Conservation (phyloP, 352 stramenopile genomes). For the Blastocystis hominis region DNA sequence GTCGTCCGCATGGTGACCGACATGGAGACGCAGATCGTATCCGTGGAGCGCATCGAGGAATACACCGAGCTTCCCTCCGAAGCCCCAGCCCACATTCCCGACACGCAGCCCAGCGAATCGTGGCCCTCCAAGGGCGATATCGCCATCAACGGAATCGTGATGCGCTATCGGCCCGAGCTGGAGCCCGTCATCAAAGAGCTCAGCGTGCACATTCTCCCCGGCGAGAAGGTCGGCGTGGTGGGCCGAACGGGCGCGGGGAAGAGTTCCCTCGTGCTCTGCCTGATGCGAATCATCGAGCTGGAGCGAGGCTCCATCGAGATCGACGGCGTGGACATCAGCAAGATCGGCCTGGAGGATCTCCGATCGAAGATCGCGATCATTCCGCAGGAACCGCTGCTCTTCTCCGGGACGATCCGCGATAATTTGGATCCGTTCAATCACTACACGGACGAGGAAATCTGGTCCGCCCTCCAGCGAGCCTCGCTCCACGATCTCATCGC, state of each 20-base stretch:
- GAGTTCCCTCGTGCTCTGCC: conserved; percentile 43
- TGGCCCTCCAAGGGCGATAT: conserved; percentile 63
- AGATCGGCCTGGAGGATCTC: not conserved
- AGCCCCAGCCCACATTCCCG: conserved; percentile 62
- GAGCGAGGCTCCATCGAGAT: not conserved
- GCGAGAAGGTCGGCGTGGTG: conserved; percentile 60
- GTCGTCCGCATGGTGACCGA: conserved; percentile 82
- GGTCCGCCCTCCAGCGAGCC: conserved; percentile 55
- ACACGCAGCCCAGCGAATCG: conserved; percentile 43
- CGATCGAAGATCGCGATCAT: conserved; percentile 66
- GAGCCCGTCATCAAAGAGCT: conserved; percentile 58
- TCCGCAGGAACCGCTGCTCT: conserved; percentile 76
- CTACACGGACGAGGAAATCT: conserved; percentile 63
- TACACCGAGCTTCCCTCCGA: conserved; percentile 64
- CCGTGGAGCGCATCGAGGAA: conserved; percentile 74
- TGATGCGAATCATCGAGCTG: conserved; percentile 59
- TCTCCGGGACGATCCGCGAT: conserved; percentile 71
- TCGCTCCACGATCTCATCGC: not conserved
- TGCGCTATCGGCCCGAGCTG: conserved; percentile 60
- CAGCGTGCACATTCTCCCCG: conserved; percentile 55
- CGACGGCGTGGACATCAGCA: not conserved
- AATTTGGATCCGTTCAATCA: conserved; percentile 72
- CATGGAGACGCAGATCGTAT: conserved; percentile 84
- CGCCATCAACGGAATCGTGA: conserved; percentile 60
- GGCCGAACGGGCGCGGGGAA: conserved; percentile 61